Base-by-base conservation (phyloP, 164 flowering plant genomes). In the Tetrastigma voinierianum region DNA sequence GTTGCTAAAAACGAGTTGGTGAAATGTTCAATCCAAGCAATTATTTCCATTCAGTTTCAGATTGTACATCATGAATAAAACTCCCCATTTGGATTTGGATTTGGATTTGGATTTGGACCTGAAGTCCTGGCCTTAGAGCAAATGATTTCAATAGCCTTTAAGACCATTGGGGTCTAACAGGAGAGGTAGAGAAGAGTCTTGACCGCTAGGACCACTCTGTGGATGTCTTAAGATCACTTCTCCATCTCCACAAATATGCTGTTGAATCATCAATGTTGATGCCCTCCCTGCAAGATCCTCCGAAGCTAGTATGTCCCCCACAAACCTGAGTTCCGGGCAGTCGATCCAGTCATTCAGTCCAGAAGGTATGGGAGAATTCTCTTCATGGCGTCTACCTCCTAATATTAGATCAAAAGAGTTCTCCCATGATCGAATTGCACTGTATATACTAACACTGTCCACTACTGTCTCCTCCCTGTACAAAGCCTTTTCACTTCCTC, bases 261-360 rank as follows among this genome's bases (percentile, higher is more conserved):
- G 88, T 10, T 84, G 84, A 58, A 82, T 61, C 55, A 84, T 81
- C 66, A 84, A 57, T 10, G 78, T 76, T 2, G 82, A 76, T 7
- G 76, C 67, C 11, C 66, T 70, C 40, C 46, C 51, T 0, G 16
- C 67, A n/a, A 61, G 56, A 64, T 80, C 84, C 56, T 72, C 44
- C 11, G 82, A 75, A 2, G 80, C 75, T 0, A 84, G 77, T 57
- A 77, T 57, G 17, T 82, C 88, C 10, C 83, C 85, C 12, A 81
- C 32, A 18, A 68, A 63, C 1, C 84, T 84, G 0, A 80, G 72
- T 77, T 82, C 82, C 1, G 80, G 82, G 62, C 70, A 74, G 59
- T 82, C 88, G 13, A 72, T 75, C 84, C 86, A 84, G 21, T 56
- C 68, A 1, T 54, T 76, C 3, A 82, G 69, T 8, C 80, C 80